phyloP scores from a whole-genome alignment of 2,329 filamentous ascomycete species.

The Reticulascus tulasneorum region DNA sequence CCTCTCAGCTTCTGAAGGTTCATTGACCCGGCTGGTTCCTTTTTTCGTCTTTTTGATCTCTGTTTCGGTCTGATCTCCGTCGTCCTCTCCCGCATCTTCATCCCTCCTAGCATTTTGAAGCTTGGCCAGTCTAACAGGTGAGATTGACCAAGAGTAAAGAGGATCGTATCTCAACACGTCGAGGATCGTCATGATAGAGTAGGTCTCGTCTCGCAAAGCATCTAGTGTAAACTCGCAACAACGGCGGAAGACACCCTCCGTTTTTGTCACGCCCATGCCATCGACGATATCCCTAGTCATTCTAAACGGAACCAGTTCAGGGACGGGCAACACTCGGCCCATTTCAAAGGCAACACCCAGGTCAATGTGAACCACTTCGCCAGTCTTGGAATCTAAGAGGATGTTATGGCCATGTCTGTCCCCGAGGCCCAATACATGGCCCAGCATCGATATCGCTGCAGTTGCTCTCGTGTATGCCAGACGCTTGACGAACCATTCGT shows the following conservation, averaged over 20 bases:
- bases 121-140: constrained; percentile 61
- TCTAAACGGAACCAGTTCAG: constrained; percentile 93
- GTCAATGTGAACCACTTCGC: constrained; percentile 95
- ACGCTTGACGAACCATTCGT: constrained; percentile 90
- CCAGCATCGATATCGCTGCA: constrained; percentile 91
- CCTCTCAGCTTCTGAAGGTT: constrained; percentile 75
- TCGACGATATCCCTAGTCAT: constrained; percentile 93
- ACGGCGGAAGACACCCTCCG: constrained; percentile 93
- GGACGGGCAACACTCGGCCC: constrained; percentile 89
- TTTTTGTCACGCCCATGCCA: constrained; percentile 92
- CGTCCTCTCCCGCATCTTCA: constrained; percentile 32
- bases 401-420: constrained; percentile 98
- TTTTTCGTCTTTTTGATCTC: constrained; percentile 36
- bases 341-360: constrained; percentile 96
- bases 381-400: constrained; percentile 80
- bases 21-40: constrained; percentile 38
- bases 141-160: constrained; percentile 91
- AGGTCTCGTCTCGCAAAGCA: constrained; percentile 88
- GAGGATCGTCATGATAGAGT: constrained; percentile 97
- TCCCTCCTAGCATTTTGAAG: constrained; percentile 58
- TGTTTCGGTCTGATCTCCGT: constrained; percentile 32
- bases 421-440: constrained; percentile 86
- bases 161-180: constrained; percentile 98
- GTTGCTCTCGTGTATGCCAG: constrained; percentile 91
- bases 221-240: constrained; percentile 98